Conservation (phyloP, 352 stramenopile genomes). For the Globisporangium spinosum region DNA sequence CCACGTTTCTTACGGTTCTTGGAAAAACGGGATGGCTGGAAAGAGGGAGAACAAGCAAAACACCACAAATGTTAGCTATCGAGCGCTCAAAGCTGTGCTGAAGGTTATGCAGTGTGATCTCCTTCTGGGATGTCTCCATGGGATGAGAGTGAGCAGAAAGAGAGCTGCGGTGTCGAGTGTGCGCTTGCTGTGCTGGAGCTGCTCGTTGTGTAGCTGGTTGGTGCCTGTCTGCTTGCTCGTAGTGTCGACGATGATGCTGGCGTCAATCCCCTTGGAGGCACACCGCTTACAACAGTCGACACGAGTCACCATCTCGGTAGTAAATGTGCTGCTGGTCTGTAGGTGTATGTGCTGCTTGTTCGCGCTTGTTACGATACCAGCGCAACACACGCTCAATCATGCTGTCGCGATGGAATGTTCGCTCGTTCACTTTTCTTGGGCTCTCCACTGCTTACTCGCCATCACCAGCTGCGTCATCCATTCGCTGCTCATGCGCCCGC, state of each 20-base stretch:
- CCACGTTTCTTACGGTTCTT: conserved; percentile 99
- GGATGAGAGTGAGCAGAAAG: background rate
- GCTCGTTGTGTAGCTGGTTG: background rate
- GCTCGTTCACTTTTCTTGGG: conserved; percentile 2
- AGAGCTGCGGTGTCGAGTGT: background rate
- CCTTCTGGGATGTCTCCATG: background rate
- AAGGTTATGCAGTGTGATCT: background rate
- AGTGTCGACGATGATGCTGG: background rate
- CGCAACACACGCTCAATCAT: background rate
- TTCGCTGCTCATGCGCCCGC: background rate
- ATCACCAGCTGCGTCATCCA: background rate
- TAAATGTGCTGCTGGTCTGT: background rate
- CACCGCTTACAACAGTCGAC: background rate
- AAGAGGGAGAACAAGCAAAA: background rate
- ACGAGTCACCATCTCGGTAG: background rate
- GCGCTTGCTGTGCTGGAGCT: background rate
- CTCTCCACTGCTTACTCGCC: background rate
- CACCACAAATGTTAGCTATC: conserved; percentile 4
- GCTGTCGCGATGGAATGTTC: background rate
- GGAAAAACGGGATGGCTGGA: conserved; percentile 82
- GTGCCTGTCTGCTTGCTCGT: background rate
- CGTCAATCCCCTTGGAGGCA: background rate
- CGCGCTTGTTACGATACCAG: background rate
- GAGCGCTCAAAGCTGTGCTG: background rate
- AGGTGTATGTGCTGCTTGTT: background rate